Conservation (phyloP, 495 filamentous ascomycete genomes). For the Tuber microsphaerosporum region DNA sequence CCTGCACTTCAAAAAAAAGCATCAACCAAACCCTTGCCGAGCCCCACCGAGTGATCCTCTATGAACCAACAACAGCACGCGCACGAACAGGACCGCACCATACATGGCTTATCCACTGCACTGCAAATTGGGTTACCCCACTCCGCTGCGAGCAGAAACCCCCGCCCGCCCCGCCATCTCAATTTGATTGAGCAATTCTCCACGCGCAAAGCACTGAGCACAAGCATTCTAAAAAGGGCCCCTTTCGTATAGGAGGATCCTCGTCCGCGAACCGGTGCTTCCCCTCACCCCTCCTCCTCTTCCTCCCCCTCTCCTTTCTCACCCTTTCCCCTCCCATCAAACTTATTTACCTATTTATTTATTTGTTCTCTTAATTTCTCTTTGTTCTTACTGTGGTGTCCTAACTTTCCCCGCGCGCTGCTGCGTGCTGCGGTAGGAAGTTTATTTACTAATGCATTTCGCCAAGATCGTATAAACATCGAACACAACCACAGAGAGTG, state of each 20-base stretch:
- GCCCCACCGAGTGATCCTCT: neutral
- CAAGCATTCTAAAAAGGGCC: neutral
- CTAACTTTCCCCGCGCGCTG: neutral
- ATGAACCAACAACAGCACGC: neutral
- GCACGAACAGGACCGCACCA: neutral
- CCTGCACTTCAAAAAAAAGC: neutral
- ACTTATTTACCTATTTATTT: neutral
- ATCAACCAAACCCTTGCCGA: neutral
- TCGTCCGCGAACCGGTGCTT: no score
- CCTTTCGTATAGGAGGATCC: no score
- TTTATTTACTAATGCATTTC: neutral
- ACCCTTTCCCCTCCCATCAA: neutral
- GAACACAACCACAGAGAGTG: neutral
- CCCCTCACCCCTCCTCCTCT: neutral
- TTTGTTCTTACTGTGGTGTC: neutral
- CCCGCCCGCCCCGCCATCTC: neutral
- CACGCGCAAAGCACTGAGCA: neutral
- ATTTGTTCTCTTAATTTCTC: neutral
- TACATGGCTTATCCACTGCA: neutral
- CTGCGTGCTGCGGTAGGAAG: neutral
- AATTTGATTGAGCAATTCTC: no score
- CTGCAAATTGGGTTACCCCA: neutral
- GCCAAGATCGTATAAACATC: neutral
- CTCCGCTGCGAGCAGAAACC: neutral
- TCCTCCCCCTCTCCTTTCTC: neutral